These are phyloP conservation scores for Candida morakotiae DNA, from an alignment of 805 yeast genomes.

Conservation along the genomic window DNA sequence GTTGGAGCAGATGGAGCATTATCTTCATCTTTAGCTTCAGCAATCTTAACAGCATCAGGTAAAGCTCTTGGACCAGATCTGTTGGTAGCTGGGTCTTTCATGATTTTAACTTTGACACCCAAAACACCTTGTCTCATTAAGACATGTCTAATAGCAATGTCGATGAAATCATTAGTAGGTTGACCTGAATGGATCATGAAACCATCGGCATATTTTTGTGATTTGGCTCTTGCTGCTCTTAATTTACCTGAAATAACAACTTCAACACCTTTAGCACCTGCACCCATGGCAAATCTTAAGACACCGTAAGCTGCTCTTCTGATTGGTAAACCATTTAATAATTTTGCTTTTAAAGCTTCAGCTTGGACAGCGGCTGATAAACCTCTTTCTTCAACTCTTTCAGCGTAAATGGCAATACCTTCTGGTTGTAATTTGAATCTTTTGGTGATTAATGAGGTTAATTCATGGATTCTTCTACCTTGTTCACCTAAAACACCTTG, in stretches of 20 bases:
- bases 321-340: slow-evolving; percentile 97
- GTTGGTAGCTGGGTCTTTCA: slow-evolving; percentile 95
- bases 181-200: slow-evolving; percentile 99
- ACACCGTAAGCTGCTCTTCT: slow-evolving; percentile 99
- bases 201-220: slow-evolving; percentile 99
- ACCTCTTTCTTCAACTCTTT: slow-evolving; percentile 99
- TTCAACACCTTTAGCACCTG: slow-evolving; percentile 99
- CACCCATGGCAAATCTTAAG: slow-evolving; percentile 99
- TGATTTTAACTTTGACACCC: slow-evolving; percentile 99
- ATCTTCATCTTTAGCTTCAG: slow-evolving; percentile 91
- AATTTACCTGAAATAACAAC: slow-evolving; percentile 99
- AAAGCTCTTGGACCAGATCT: slow-evolving; percentile 83
- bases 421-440: slow-evolving; percentile 97
- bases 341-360: slow-evolving; percentile 97
- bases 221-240: slow-evolving; percentile 99
- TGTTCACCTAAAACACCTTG: slow-evolving; percentile 98
- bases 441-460: slow-evolving; percentile 95
- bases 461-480: slow-evolving; percentile 99
- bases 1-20: slow-evolving; percentile 73
- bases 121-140: slow-evolving; percentile 99
- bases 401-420: slow-evolving; percentile 92
- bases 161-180: slow-evolving; percentile 98
- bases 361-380: slow-evolving; percentile 99
- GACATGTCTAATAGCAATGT: slow-evolving; percentile 98
- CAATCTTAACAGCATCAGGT: slow-evolving; percentile 91